Evolutionary conservation across 2,329 filamentous ascomycete genomes (phyloP), one percentile per base, ranked within the genome.

Genomic region (Arthrocladium fulminans): DNA sequence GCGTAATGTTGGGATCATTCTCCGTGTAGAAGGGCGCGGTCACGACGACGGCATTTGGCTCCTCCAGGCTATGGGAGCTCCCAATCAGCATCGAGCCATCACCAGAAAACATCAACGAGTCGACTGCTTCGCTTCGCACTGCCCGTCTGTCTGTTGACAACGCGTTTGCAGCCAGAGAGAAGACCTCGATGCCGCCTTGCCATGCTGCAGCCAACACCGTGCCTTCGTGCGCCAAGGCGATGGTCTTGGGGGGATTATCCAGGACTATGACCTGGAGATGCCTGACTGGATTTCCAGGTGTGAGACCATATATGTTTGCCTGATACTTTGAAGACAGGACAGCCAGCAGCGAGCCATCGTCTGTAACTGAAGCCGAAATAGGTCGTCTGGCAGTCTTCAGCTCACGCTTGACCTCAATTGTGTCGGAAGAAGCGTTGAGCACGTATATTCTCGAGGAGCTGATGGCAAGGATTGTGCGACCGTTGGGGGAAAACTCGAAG

Each of bases 381-480:
- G 88, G 88, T 25, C 86, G 77, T 45, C 87, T 77, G 53, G 83
- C 69, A 39, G 90, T 84, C 67, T 89, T 89, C 59, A 94, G 74
- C 64, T 94, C 87, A 54, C 88, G 77, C 61, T 77, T 78, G 25
- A 90, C 83, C 12, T 72, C 69, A 15, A 88, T 67, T 4, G 76
- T 71, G 30, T 77, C 66, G 1, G 72, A 72, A 19, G 76, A 74
- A 2, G 86, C 72, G 61, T 90, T 82, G 45, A 94, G 70, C 27
- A 94, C 77, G 58, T 89, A 84, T 55, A 94, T 86, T 49, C 88
- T 76, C 10, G 87, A 89, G 30, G 88, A 94, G 65, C 87, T 94
- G 64, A 88, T 86, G 45, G 85, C 87, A 34, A 94, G 75, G 24
- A 94, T 68, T 57, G 83, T 79, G 56, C 83, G 80, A 2, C 86